Base-by-base conservation (phyloP, 768 basidiomycete species). In the Boletus tomentosulus region DNA sequence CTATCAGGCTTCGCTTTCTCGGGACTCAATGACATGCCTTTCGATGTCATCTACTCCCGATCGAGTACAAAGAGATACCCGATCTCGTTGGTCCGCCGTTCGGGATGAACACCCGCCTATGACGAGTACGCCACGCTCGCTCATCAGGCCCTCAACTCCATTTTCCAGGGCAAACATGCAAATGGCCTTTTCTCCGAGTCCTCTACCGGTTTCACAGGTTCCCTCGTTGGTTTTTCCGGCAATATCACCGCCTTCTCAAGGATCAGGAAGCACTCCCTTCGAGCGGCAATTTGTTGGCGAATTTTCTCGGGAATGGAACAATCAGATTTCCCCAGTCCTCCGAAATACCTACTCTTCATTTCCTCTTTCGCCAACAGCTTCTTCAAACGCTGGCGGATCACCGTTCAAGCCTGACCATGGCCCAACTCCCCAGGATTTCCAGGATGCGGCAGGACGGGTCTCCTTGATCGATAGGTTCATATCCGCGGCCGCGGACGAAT, bases 211-310 rank as follows among this genome's bases (percentile, higher is more conserved):
- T 7, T 63, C 64, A 0, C 57, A 56, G 27, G 49, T 51, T 6
- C 61, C 64, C 5, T 55, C 56, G 38, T 34, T 66, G 45, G 39
- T 56, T 4, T 60, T 25, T 34, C 64, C 66, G 9, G 60, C 58
- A 15, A 60, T 71, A 42, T 70, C 70, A 10, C 68, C 66, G 0
- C 70, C 64, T 37, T 60, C 57, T 30, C 65, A 60, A 43, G 66
- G 57, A 48, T 53, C 59, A 16, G 58, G 50, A 56, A 62, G 58
- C 27, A 64, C 68, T 1, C 66, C 68, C 8, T 70, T 70, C 15
- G 68, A 68, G 30, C 60, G 59, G 31, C 68, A 68, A 35, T 70
- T 71, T 39, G n/a, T 24, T 19, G 46, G 51, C 49, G 46, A 65
- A 41, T 57, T 61, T 22, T 43, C 62, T 42, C 58, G 43, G 19